Base-by-base conservation (phyloP, 2,329 filamentous ascomycete species). In the Aspergillus pseudonomiae region DNA sequence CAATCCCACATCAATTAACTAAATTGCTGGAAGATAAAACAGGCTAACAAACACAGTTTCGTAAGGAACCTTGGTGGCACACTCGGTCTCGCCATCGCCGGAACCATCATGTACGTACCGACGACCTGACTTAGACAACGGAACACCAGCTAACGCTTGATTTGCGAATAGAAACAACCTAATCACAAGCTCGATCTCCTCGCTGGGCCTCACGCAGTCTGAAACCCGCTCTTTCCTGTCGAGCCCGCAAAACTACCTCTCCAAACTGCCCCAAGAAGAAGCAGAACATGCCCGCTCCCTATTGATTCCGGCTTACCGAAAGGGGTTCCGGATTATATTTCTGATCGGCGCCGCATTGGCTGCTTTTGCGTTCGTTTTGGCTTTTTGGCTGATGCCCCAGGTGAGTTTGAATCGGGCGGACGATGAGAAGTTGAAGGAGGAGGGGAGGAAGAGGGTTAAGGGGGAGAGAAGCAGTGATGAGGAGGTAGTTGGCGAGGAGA, bases 31-130 rank as follows among this genome's bases (percentile, higher is more conserved):
- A 26, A 34, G 19, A 32, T 19, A 21, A 32, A 5, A 11, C 1
- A 36, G 5, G 11, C 57, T 69, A 26, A 63, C 56, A 16, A 61
- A 32, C 6, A 53, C 36, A 80, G 78, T 59, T 80, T 80, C 64
- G 67, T 79, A n/a, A 72, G 79, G 19, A 80, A 79, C 61, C 75
- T 80, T 5, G 79, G 79, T 6, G 77, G 77, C 6, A 80, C 78
- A 2, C 70, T 81, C 12, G 79, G 78, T 3, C 73, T 81, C 30
- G 78, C 77, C 9, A 72, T 80, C 30, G 71, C 76, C 0, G 78
- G 78, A 41, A 79, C 78, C 19, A 77, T 81, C 57, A 77, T 82
- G 76, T 78, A 72, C 60, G 70, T 14, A 14, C 19, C 19, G 19
- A 7, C 24, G 28, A 12, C 14, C 28, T 7, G 2, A 32, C 28